Evolutionary conservation across 495 filamentous ascomycete genomes (phyloP).

Genomic region (Penicillium maclennaniae): DNA sequence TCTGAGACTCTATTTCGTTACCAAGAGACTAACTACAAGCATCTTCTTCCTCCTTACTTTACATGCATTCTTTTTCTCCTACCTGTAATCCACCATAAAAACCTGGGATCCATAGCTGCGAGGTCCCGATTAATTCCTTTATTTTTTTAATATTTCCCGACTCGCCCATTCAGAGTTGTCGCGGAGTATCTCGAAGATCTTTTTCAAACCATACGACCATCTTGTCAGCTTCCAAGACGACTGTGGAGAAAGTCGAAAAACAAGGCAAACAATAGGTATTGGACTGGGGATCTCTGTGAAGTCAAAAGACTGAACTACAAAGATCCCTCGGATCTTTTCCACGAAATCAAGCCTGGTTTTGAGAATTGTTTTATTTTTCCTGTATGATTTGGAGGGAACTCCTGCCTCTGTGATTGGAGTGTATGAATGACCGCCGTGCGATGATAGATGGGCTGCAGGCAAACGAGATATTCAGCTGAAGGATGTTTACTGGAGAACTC

Average conservation of each 20-base stretch:
- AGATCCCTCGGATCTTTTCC: slow-evolving; percentile 41
- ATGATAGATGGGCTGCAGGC: slow-evolving; percentile 33
- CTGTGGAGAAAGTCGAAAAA: slow-evolving; percentile 28
- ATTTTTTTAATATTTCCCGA: too few relatives aligned
- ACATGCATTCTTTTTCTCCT: neutral
- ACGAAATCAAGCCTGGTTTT: slow-evolving; percentile 46
- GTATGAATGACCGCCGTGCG: slow-evolving; percentile 33
- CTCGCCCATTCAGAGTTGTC: slow-evolving; percentile 25
- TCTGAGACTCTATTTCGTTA: neutral
- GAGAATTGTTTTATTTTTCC: slow-evolving; percentile 45
- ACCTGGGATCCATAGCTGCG: too few relatives aligned
- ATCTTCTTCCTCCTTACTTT: neutral
- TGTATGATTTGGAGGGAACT: slow-evolving; percentile 4
- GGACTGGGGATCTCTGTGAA: slow-evolving; percentile 46
- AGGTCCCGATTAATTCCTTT: too few relatives aligned
- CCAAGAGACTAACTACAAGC: neutral
- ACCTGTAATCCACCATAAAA: neutral
- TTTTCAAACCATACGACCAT: slow-evolving; percentile 19
- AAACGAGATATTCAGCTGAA: slow-evolving; percentile 22
- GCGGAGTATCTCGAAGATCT: slow-evolving; percentile 23
- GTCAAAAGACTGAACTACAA: slow-evolving; percentile 34
- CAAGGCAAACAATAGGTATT: slow-evolving; percentile 19
- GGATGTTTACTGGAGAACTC: slow-evolving; percentile 16
- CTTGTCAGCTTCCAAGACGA: slow-evolving; percentile 25
- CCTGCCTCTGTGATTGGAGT: slow-evolving; percentile 10